Evolutionary conservation across 78 protist genomes (phyloP).

Genomic region (Pigoraptor vietnamica): DNA sequence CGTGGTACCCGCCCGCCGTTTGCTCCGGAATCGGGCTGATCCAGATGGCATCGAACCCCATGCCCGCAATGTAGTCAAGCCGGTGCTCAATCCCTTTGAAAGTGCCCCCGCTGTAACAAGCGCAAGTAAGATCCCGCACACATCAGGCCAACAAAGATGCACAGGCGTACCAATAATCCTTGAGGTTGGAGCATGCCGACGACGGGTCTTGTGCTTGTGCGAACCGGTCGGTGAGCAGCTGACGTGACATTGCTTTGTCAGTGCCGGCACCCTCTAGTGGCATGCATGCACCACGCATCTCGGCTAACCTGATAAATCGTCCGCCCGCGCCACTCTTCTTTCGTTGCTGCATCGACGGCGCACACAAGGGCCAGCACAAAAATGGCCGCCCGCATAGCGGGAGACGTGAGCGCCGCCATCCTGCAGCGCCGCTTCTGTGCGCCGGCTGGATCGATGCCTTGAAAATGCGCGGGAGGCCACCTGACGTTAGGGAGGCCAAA

Average conservation of each 20-base stretch:
- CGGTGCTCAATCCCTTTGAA: conserved; percentile 51
- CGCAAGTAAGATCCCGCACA: background rate
- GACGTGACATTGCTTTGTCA: background rate
- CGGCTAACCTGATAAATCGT: background rate
- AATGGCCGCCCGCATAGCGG: too few species aligned
- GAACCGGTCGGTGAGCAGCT: background rate
- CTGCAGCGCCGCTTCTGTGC: too few species aligned
- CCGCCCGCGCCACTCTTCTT: background rate
- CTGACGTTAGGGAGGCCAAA: too few species aligned
- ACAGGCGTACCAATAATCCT: background rate
- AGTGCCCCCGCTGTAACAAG: conserved; percentile 88
- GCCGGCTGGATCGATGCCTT: too few species aligned
- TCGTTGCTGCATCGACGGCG: background rate
- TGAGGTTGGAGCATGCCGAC: background rate
- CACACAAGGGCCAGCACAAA: background rate
- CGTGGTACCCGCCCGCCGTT: conserved; percentile 78
- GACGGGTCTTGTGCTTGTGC: background rate
- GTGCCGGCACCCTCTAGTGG: background rate
- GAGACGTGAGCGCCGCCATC: too few species aligned
- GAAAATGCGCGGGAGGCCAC: too few species aligned
- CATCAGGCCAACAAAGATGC: background rate
- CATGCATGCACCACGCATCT: background rate
- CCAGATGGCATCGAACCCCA: conserved; percentile 94
- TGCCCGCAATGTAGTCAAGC: conserved; percentile 78
- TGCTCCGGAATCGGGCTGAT: conserved; percentile 76